Conservation (phyloP, 441 rosid species). For the Manihot esculenta region DNA sequence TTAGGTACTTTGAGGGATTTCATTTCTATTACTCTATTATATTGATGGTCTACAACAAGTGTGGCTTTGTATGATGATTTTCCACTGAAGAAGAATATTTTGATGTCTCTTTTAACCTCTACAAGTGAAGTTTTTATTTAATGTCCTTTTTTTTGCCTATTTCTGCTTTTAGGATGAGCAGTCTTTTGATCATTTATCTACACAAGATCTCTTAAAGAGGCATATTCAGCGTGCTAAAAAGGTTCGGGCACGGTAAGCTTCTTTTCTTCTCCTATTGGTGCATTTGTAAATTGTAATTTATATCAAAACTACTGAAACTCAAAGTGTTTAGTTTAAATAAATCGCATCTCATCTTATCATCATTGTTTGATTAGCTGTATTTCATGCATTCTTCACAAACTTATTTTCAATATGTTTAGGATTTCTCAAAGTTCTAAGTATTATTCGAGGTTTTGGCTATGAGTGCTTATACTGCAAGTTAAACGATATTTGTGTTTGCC, state of each 20-base stretch:
- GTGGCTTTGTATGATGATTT: constrained; percentile 1
- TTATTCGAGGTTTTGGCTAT: not conserved
- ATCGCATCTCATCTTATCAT: too few species aligned
- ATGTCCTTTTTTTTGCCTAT: not conserved
- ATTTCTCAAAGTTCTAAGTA: not conserved
- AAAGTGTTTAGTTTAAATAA: too few species aligned
- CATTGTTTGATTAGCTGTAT: not conserved
- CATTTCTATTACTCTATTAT: not conserved
- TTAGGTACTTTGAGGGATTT: not conserved
- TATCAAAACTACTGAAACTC: not conserved
- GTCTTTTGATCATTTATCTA: constrained; percentile 50
- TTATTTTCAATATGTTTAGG: not conserved
- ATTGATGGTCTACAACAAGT: not conserved
- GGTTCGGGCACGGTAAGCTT: constrained; percentile 68
- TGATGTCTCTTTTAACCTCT: not conserved
- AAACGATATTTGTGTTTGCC: constrained; percentile 15
- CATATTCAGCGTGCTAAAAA: constrained; percentile 75
- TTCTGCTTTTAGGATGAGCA: constrained; percentile 52
- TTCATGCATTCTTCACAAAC: not conserved
- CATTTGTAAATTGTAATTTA: constrained; percentile 9
- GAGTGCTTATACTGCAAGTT: not conserved
- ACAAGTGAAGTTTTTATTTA: not conserved
- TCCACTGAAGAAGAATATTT: not conserved
- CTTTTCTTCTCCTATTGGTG: not conserved
- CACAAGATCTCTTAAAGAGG: constrained; percentile 63